Evolutionary conservation across 768 basidiomycete species (phyloP).

Genomic region (Chlorophyllum brunneum): DNA sequence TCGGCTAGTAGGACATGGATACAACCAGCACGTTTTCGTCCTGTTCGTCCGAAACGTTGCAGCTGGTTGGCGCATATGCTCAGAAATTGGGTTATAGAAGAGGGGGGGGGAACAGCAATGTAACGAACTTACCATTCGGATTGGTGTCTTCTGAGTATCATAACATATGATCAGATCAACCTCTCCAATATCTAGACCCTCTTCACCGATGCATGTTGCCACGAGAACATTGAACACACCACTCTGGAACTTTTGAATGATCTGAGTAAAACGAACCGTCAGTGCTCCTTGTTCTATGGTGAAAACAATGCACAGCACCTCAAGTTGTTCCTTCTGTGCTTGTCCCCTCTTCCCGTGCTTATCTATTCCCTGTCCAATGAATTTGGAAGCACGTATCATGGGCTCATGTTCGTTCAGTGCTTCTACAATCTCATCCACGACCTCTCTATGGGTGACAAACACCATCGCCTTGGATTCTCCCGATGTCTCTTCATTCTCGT

Average conservation of each 20-base stretch:
- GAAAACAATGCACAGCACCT: slow-evolving; percentile 43
- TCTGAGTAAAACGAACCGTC: slow-evolving; percentile 41
- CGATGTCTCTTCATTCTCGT: slow-evolving; percentile 24
- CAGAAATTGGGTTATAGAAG: not conserved
- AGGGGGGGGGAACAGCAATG: slow-evolving; percentile 16
- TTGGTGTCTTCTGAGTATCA: slow-evolving; percentile 93
- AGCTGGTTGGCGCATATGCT: slow-evolving; percentile 46
- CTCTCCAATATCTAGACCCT: slow-evolving; percentile 97
- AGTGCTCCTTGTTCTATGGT: not conserved
- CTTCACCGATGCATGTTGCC: slow-evolving; percentile 95
- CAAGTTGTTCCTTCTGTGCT: slow-evolving; percentile 87
- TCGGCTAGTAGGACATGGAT: slow-evolving; percentile 93
- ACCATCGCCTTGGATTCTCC: slow-evolving; percentile 86
- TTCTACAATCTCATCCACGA: slow-evolving; percentile 87
- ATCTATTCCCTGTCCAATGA: slow-evolving; percentile 88
- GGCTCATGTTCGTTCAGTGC: slow-evolving; percentile 73
- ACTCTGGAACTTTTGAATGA: slow-evolving; percentile 81
- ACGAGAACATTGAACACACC: slow-evolving; percentile 91
- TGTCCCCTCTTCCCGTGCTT: slow-evolving; percentile 86
- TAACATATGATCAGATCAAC: slow-evolving; percentile 96
- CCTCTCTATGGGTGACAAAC: slow-evolving; percentile 86
- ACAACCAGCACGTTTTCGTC: slow-evolving; percentile 83
- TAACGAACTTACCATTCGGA: slow-evolving; percentile 95
- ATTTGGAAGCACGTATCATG: slow-evolving; percentile 75
- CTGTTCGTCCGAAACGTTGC: slow-evolving; percentile 93